Percentiles rank a stretch among this genome's conserved stretches.
These are phyloP conservation scores for Lactifluus subvellereus DNA, from an alignment of 768 basidiomycete genomes.

Conservation along the genomic window DNA sequence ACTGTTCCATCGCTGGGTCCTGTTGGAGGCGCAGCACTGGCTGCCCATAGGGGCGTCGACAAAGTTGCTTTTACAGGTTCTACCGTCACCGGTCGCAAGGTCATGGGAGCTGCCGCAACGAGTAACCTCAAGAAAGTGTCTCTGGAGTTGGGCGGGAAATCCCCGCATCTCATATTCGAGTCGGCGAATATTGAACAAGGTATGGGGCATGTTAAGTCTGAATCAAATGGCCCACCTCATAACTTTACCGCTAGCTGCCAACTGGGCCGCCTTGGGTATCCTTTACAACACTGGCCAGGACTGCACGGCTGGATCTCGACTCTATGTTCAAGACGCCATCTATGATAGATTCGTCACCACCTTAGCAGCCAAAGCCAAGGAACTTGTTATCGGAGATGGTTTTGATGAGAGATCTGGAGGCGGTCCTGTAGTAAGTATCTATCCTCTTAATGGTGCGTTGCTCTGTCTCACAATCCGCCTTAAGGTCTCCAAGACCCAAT, in stretches of 20 bases:
- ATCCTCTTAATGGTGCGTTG: neutral
- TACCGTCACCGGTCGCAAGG: conserved; percentile 80
- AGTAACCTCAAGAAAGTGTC: conserved; percentile 97
- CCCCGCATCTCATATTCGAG: conserved; percentile 83
- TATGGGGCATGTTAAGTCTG: conserved; percentile 26
- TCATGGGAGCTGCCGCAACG: conserved; percentile 88
- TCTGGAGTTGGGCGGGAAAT: conserved; percentile 92
- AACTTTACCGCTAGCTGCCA: conserved; percentile 48
- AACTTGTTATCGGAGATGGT: conserved; percentile 72
- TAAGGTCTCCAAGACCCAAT: conserved; percentile 78
- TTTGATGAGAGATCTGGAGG: conserved; percentile 68
- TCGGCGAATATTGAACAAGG: conserved; percentile 88
- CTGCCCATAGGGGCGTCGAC: conserved; percentile 80
- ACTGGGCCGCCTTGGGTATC: conserved; percentile 82
- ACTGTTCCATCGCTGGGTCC: conserved; percentile 77
- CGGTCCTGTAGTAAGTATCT: conserved; percentile 69
- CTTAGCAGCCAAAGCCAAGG: conserved; percentile 60
- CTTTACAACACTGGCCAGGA: conserved; percentile 90
- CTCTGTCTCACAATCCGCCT: neutral
- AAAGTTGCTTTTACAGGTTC: conserved; percentile 96
- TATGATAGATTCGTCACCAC: conserved; percentile 78
- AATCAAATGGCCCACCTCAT: neutral
- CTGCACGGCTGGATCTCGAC: conserved; percentile 86
- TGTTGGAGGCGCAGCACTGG: conserved; percentile 79
- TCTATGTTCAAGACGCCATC: conserved; percentile 82